Evolutionary conservation across 805 yeast genomes (phyloP).

Genomic region (Schwanniomyces polymorphus): DNA sequence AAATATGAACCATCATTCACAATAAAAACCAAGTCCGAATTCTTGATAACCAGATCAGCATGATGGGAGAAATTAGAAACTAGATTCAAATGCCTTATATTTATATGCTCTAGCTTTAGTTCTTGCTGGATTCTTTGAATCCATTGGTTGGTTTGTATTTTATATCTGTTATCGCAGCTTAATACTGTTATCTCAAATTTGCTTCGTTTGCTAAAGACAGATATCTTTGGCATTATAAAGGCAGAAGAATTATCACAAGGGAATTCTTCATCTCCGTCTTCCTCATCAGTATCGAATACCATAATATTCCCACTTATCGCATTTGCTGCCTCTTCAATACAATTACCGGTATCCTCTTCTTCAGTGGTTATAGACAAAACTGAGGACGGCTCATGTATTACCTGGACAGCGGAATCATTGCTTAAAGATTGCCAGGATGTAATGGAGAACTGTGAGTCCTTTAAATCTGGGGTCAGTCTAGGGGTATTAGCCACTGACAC

Average conservation of each 20-base stretch:
- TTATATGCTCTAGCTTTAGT: slow-evolving; percentile 10
- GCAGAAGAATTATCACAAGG: slow-evolving; percentile 11
- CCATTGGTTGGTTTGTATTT: slow-evolving; percentile 18
- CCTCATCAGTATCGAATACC: slow-evolving; percentile 45
- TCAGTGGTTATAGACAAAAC: slow-evolving; percentile 29
- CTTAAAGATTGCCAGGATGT: slow-evolving; percentile 34
- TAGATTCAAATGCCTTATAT: slow-evolving; percentile 15
- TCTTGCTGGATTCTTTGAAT: slow-evolving; percentile 15
- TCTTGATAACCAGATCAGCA: slow-evolving; percentile 16
- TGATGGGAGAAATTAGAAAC: slow-evolving; percentile 2
- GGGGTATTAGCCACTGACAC: slow-evolving; percentile 10
- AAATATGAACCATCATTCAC: slow-evolving; percentile 39
- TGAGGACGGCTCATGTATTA: slow-evolving; percentile 4
- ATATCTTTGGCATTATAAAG: slow-evolving; percentile 40
- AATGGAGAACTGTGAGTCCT: slow-evolving; percentile 12
- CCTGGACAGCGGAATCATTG: slow-evolving; percentile 16
- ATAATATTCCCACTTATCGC: slow-evolving; percentile 22
- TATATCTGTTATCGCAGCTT: slow-evolving; percentile 15
- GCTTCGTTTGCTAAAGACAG: slow-evolving; percentile 10
- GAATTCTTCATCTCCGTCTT: slow-evolving; percentile 19
- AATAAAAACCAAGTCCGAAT: slow-evolving; percentile 30
- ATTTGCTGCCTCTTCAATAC: background rate
- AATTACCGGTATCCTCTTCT: slow-evolving; percentile 16
- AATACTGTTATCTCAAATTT: slow-evolving; percentile 21
- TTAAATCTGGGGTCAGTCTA: slow-evolving; percentile 7